These are phyloP conservation scores for Juncus inflexus DNA, from an alignment of 176 grass and related monocot species.

Conservation along the genomic window DNA sequence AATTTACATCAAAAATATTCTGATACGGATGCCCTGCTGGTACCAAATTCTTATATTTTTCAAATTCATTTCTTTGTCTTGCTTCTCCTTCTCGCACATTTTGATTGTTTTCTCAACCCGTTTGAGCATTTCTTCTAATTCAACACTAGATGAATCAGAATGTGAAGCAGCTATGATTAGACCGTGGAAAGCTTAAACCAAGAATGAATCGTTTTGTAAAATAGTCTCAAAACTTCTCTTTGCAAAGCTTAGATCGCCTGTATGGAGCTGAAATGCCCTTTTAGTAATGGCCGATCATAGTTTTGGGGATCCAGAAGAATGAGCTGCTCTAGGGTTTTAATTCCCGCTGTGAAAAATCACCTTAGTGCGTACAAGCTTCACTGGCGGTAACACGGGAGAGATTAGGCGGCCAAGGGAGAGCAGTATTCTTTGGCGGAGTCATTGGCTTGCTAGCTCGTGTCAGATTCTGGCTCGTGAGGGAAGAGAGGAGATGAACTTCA, in stretches of 20 bases:
- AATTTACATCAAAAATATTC: constrained; percentile 35
- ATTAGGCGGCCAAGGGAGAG: too few species aligned
- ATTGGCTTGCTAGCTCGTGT: too few species aligned
- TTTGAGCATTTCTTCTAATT: constrained; percentile 35
- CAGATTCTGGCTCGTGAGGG: too few species aligned
- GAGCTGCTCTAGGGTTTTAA: constrained; percentile 34
- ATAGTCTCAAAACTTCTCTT: constrained; percentile 38
- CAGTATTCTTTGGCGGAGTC: too few species aligned
- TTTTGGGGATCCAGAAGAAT: constrained; percentile 33
- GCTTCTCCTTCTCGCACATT: constrained; percentile 29
- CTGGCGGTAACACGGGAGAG: too few species aligned
- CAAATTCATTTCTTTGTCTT: constrained; percentile 39
- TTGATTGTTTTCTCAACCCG: constrained; percentile 32
- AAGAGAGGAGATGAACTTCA: too few species aligned
- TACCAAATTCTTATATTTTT: constrained; percentile 41
- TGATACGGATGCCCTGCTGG: constrained; percentile 43
- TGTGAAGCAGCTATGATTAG: constrained; percentile 36
- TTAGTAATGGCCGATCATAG: constrained; percentile 30
- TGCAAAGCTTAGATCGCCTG: constrained; percentile 25
- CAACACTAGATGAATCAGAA: constrained; percentile 7
- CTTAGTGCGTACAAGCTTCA: too few species aligned
- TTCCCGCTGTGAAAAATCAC: constrained; percentile 5
- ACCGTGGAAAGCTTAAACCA: constrained; percentile 50
- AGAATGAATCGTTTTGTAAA: constrained; percentile 38
- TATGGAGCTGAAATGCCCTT: constrained; percentile 32